Evolutionary conservation across 2,329 filamentous ascomycete genomes (phyloP), one percentile per base, ranked within the genome.

Genomic region (Penicillium brasilianum): DNA sequence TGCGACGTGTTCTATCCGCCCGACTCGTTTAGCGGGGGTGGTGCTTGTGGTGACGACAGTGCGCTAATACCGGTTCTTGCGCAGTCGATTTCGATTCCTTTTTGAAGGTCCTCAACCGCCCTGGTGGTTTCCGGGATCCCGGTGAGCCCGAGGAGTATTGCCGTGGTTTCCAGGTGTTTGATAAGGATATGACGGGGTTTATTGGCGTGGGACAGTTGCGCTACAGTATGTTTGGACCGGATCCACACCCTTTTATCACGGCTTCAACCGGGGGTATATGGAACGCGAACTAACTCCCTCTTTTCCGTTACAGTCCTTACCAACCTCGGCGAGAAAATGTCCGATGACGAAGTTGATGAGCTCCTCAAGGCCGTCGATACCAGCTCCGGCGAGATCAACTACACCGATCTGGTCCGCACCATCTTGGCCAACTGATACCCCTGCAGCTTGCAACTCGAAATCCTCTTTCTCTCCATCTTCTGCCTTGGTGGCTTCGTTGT

Each of bases 241-340:
- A n/a, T n/a, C n/a, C n/a, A n/a, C n/a, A n/a, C n/a, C 32, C 20
- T 5, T 30, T 14, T 4, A 32, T 5, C 8, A 1, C 14, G 0
- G 20, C 10, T n/a, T 18, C 9, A 13, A 46, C 2, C n/a, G n/a
- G 11, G 28, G 9, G 2, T 8, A 16, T 14, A 14, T 11, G n/a
- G 14, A 36, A 32, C 4, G 37, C 59, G 61, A 41, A 34, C 58
- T 59, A 46, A 64, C 32, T 39, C 43, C 13, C 11, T 36, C 50
- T 57, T 14, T 34, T 11, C n/a, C 6, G n/a, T 5, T 10, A 22
- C 44, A 84, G 94, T 99, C 77, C 82, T 99, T 74, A 99, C 95
- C 59, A 98, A 98, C 78, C 82, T 99, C 72, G 95, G 95, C 73
- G 95, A 99, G 89, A 98, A 98, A 86, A 97, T 99, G 93, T 92